These are phyloP conservation scores for Houttuynia cordata DNA, from an alignment of 164 flowering plant genomes.

Conservation along the genomic window DNA sequence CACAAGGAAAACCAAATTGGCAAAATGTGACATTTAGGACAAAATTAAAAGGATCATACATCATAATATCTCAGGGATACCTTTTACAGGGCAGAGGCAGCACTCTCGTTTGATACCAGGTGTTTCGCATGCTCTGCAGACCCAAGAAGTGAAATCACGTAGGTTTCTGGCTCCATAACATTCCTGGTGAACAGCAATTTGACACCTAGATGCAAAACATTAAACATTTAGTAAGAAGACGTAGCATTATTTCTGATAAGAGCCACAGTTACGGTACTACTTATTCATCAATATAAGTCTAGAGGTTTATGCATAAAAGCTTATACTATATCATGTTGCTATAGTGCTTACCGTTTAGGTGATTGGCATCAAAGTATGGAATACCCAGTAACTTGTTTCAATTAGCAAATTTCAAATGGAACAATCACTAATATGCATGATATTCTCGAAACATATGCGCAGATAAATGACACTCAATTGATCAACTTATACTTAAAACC, in stretches of 20 bases:
- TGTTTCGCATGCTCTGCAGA: conserved; percentile 93
- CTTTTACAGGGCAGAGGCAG: conserved; percentile 98
- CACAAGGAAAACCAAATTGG: not conserved
- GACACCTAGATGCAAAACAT: conserved; percentile 47
- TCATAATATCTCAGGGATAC: conserved; percentile 14
- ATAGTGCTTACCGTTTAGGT: too few relatives aligned
- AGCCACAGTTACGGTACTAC: not conserved
- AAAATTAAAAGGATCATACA: not conserved
- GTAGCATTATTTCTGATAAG: not conserved
- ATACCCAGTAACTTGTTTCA: too few relatives aligned
- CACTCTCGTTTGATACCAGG: conserved; percentile 79
- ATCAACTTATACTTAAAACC: too few relatives aligned
- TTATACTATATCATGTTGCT: too few relatives aligned
- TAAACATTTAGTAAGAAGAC: not conserved
- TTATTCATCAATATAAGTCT: not conserved
- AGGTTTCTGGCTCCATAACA: conserved; percentile 86
- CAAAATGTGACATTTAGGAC: not conserved
- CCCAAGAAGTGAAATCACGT: conserved; percentile 92
- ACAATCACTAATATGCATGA: too few relatives aligned
- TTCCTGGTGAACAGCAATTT: conserved; percentile 98
- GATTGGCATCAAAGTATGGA: too few relatives aligned
- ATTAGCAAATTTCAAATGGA: too few relatives aligned
- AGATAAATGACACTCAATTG: too few relatives aligned
- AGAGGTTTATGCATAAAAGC: too few relatives aligned
- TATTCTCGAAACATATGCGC: too few relatives aligned